Base-by-base conservation (phyloP, 495 filamentous ascomycete species). In the Xylaria cubensis region DNA sequence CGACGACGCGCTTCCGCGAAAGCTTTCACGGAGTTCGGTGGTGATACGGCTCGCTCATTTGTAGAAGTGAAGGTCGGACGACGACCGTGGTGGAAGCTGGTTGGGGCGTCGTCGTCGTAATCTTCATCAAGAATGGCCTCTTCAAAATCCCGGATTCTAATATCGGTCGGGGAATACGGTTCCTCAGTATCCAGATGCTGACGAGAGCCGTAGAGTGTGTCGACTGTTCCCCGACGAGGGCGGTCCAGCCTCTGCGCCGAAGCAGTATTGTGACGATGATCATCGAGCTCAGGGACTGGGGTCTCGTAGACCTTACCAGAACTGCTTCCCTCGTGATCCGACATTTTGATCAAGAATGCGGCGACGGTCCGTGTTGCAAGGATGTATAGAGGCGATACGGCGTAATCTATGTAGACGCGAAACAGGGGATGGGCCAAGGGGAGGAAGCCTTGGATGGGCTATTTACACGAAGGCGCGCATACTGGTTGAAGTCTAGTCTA, bases 11-110 rank as follows among this genome's bases (percentile, higher is more conserved):
- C 88, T 73, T 96, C 94, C 4, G 95, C 97, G 80, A 99, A 99
- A 19, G 96, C 96, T 80, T 98, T 95, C 32, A 99, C 96, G 3
- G 96, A 99, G 80, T 98, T 98, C 2, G 96, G 95, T 13, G 94
- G 95, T 21, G 97, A 99, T 0, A 88, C 85, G 2, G 93, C 93
- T 34, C 93, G 87, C 61, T 84, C 83, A 12, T 78, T 81, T 1
- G 77, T 78, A 1, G 83, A 82, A 48, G 79, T 80, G 32, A 85
- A 81, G 36, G 83, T 89, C 34, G 82, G 86, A 53, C 85, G 84
- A 4, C 86, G 83, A 66, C 80, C 81, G 44, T 80, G 81, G 10
- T 79, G 71, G 29, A 76, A 70, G 39, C 71, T 76, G 5, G 84
- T 83, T 44, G 83, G 82, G 1, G 78, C 64, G 9, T 80, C 81